A percentile compares a stretch with the other conserved stretches of the same genome.
Evolutionary conservation across 176 grass and related monocot genomes (phyloP).

Genomic region (Melocanna baccifera): DNA sequence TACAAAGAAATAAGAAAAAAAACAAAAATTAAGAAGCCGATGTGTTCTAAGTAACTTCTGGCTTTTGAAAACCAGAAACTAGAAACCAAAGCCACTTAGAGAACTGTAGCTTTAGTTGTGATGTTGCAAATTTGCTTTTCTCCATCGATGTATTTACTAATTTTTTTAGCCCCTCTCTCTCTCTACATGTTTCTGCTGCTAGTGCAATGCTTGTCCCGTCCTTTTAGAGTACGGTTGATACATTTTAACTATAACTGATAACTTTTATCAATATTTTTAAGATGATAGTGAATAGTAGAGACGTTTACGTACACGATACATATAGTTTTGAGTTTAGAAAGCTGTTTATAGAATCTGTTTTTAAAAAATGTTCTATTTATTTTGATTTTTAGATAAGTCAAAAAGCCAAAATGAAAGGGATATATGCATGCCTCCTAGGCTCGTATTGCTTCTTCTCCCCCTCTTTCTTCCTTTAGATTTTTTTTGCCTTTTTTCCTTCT

Average conservation of each 20-base stretch:
- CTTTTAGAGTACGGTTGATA: fast-evolving
- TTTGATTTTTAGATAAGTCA: too few species aligned
- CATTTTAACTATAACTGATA: fast-evolving
- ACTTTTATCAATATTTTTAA: too few species aligned
- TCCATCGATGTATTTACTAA: background rate
- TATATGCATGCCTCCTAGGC: background rate
- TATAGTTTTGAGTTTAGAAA: too few species aligned
- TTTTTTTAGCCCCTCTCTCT: background rate
- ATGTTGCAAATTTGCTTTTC: background rate
- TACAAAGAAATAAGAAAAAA: too few species aligned
- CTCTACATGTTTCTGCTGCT: conserved; percentile 11
- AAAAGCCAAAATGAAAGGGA: too few species aligned
- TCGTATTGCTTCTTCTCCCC: too few species aligned
- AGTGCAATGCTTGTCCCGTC: background rate
- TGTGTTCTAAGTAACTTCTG: too few species aligned
- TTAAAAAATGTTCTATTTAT: too few species aligned
- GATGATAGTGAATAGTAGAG: too few species aligned
- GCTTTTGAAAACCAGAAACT: fast-evolving
- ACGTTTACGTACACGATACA: fast-evolving
- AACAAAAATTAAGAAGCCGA: too few species aligned
- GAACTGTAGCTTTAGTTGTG: background rate
- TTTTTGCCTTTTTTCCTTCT: background rate
- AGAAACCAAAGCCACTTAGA: too few species aligned
- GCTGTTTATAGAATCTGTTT: too few species aligned
- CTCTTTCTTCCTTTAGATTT: background rate